Base-by-base conservation (phyloP, 2,329 filamentous ascomycete genomes). In the Penicillium sp. region DNA sequence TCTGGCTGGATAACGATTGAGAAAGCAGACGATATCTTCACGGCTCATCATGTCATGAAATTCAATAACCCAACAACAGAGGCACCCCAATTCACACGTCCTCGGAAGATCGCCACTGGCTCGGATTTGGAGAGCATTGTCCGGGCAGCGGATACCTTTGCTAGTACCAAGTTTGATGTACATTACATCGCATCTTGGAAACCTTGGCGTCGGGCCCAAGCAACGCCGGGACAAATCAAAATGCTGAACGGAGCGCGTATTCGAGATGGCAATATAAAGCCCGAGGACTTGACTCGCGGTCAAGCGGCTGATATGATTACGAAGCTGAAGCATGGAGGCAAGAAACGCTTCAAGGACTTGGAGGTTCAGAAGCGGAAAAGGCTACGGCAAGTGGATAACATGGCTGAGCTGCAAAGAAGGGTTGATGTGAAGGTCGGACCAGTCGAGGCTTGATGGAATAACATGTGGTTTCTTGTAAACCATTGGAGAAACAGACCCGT, bases 271-370 rank as follows among this genome's bases (percentile, higher is more conserved):
- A 54, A 50, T 22, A 59, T 67, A 9, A 45, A 35, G 3, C 31
- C 52, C 4, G 53, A 43, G 24, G 81, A 86, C 29, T 66, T 96
- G 56, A 92, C 83, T 14, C 94, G 92, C 68, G 93, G 93, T 8
- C 85, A 85, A 69, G 92, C 92, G 5, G 82, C 82, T 5, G 92
- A 97, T 70, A 92, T 96, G 88, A 96, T 97, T 61, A 95, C 90
- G 8, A 95, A 96, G 73, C 70, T 96, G 59, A 93, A 88, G 72
- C 89, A 94, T 69, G 93, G 93, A 0, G 90, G 89, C 1, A 79
- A 84, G 79, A 72, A 89, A 75, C 60, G 84, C 76, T 76, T 91
- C 82, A 69, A 77, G 79, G 26, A 78, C 67, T 34, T 74, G 83
- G 55, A 79, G 82, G 66, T 77, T 75, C 52, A 58, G 26, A 59